Evolutionary conservation across 208 protist species (phyloP).

Genomic region (Leishmania gerbilli): DNA sequence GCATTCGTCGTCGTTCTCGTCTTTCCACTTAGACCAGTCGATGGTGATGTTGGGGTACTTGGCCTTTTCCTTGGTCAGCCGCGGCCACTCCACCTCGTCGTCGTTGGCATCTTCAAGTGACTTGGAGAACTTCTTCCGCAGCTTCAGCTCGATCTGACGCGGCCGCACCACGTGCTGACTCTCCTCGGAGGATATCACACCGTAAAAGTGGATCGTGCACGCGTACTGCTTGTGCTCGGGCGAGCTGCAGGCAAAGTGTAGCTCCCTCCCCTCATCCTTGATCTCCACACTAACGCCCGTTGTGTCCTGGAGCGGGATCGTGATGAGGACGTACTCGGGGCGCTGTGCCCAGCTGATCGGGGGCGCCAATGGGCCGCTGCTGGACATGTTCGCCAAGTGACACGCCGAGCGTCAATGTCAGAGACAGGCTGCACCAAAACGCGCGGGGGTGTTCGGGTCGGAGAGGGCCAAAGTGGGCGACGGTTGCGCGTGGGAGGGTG

Average conservation of each 20-base stretch:
- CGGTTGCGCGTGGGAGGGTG: background rate
- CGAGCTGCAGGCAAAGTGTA: constrained; percentile 45
- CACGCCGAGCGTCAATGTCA: background rate
- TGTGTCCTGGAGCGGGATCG: constrained; percentile 78
- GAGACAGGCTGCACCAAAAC: background rate
- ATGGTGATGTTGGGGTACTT: constrained; percentile 77
- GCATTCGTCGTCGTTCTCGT: constrained; percentile 68
- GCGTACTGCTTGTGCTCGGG: constrained; percentile 50
- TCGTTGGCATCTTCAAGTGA: constrained; percentile 41
- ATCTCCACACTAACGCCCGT: constrained; percentile 67
- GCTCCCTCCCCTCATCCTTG: constrained; percentile 42
- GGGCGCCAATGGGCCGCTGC: constrained; percentile 44
- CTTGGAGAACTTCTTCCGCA: constrained; percentile 58
- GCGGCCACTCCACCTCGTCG: constrained; percentile 68
- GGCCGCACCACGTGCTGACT: constrained; percentile 71
- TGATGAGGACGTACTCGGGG: constrained; percentile 75
- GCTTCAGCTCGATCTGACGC: constrained; percentile 76
- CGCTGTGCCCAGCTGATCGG: constrained; percentile 87
- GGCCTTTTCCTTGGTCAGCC: constrained; percentile 66
- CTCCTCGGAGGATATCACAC: constrained; percentile 67
- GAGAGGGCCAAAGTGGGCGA: background rate
- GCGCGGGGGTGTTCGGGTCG: background rate
- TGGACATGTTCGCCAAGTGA: constrained; percentile 9
- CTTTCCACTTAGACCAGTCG: constrained; percentile 87
- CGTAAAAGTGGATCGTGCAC: constrained; percentile 59